Evolutionary conservation across 2,329 filamentous ascomycete genomes (phyloP), one percentile per base, ranked within the genome.

Genomic region (Claviceps paspali): DNA sequence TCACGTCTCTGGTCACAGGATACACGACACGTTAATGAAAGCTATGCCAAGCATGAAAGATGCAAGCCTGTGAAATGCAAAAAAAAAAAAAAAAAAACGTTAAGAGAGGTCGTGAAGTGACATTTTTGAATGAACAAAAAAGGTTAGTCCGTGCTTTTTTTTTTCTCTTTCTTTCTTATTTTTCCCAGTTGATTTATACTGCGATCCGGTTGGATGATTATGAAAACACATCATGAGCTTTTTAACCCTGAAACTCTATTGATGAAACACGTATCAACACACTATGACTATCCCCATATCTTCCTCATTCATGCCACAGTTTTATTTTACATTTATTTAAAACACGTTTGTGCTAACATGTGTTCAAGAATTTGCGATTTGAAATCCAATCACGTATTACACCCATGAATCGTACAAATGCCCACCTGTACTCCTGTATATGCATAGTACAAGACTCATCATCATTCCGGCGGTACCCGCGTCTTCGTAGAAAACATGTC

Each of bases 181-280:
- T 30, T 18, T 30, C 28, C n/a, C 4, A n/a, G 42, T 43, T 36
- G 44, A n/a, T n/a, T 43, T 36, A 38, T 11, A 14, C 6, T 17
- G 17, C 12, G 10, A 30, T 28, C 11, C 21, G 21, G 9, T 26
- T 61, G 66, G 45, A 75, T 68, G 71, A 73, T 74, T 71, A 66
- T 65, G 53, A 63, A 61, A 58, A 27, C 54, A 52, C 56, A 55
- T 63, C 66, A 72, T 68, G 70, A 75, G 71, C 71, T 76, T 76
- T 76, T 76, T 76, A 76, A 76, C 70, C 70, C 71, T 75, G 70
- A 71, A 63, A 5, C 48, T 60, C 55, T 60, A 52, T 65, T 73
- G 67, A 74, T 71, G 70, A 73, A 60, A 56, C 52, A 62, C 55
- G 65, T 62, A 70, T 68, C 62, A 73, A 56, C 56, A 69, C 59